Conservation (phyloP, 2,329 filamentous ascomycete species). For the Botrytis galanthina region DNA sequence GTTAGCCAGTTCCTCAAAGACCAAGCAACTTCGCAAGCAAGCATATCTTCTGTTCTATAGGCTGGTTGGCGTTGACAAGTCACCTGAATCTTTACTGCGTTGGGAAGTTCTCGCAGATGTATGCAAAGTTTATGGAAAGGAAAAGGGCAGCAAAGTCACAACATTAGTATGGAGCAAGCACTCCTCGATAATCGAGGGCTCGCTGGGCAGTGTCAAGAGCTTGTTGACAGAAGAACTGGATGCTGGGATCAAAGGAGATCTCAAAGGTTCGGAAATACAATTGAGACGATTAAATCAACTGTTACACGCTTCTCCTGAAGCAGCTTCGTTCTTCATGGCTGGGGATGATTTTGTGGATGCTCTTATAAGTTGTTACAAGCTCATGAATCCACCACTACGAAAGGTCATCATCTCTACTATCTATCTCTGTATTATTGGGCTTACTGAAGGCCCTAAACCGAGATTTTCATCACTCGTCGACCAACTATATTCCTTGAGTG, state of each 20-base stretch:
- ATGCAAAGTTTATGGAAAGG: conserved; percentile 64
- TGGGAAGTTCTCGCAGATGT: conserved; percentile 71
- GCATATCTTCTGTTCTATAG: conserved; percentile 64
- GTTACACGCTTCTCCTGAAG: conserved; percentile 57
- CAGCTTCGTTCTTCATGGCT: conserved; percentile 66
- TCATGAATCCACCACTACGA: conserved; percentile 61
- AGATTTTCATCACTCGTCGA: conserved; percentile 77
- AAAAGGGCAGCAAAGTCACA: conserved; percentile 51
- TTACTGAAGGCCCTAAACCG: conserved; percentile 64
- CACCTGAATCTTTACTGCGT: conserved; percentile 51
- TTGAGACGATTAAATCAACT: conserved; percentile 62
- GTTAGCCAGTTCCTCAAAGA: conserved; percentile 36
- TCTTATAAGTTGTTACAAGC: conserved; percentile 62
- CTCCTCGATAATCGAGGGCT: conserved; percentile 50
- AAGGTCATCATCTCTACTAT: conserved; percentile 68
- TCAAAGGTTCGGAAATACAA: conserved; percentile 53
- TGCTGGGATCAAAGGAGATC: conserved; percentile 53
- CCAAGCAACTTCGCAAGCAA: conserved; percentile 55
- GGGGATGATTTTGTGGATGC: conserved; percentile 87
- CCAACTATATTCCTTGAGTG: conserved; percentile 77
- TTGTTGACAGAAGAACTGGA: conserved; percentile 63
- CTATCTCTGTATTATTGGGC: conserved; percentile 71
- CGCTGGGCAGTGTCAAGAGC: conserved; percentile 59
- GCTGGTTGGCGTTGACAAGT: conserved; percentile 47
- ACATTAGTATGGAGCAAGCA: conserved; percentile 53